Base-by-base conservation (phyloP, 2,329 filamentous ascomycete species). In the Zymoseptoria tritici region DNA sequence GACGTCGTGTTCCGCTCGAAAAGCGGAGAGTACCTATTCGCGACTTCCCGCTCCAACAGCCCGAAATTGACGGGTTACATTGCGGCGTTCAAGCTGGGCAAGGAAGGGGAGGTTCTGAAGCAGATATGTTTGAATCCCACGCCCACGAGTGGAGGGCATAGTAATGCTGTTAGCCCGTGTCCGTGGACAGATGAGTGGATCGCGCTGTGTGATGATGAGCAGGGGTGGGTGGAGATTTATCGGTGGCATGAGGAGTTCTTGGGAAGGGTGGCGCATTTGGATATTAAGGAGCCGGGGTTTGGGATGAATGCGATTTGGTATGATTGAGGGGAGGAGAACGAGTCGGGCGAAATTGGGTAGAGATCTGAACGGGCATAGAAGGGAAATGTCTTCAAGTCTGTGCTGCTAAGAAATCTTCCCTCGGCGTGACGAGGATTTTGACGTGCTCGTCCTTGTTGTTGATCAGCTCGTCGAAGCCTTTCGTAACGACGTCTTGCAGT, bases 241-340 rank as follows among this genome's bases (percentile, higher is more conserved):
- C 81, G 90, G 57, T 96, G 90, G 89, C 81, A 87, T 65, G 87
- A 91, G 60, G 90, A 94, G 79, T 90, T 87, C 67, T 76, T 96
- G 57, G 87, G 85, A 1, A 79, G 90, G 3, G 90, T 95, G 7
- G 90, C 90, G 16, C 81, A 89, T 63, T 79, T 89, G 63, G 85
- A 90, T 66, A 86, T 95, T 46, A 85, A 86, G 5, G 91, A 95
- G 77, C 89, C 89, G n/a, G 91, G 91, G 1, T 96, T 96, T 73
- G 90, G 90, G 1, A 96, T 96, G 91, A 96, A 96, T 76, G 90
- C 90, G n/a, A 91, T 95, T 64, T 96, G 91, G 91, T 94, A 94
- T 74, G 88, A 95, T 75, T 90, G 69, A 70, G 19, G 21, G 2
- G 21, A 21, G 8, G 13, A 24, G n/a, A n/a, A n/a, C n/a, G n/a